Evolutionary conservation across 1,284 basidiomycete species (phyloP).

Genomic region (Melampsora americana): DNA sequence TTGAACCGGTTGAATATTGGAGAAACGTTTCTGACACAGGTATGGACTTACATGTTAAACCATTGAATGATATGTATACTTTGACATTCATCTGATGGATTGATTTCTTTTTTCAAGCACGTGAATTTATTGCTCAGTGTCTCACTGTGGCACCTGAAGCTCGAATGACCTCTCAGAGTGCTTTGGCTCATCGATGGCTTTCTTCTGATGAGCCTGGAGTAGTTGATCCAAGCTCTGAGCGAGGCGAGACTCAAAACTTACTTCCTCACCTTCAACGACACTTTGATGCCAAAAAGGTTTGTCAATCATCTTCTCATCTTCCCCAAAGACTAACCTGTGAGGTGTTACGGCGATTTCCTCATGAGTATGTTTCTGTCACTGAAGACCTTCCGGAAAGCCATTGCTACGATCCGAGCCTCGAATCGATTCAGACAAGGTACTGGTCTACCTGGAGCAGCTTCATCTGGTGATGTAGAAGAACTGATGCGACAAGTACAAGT

Average conservation of each 20-base stretch:
- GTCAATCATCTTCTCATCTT: not conserved
- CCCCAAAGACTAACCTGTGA: not conserved
- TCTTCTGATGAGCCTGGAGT: slow-evolving; percentile 49
- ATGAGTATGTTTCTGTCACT: not conserved
- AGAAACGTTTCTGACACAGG: slow-evolving; percentile 51
- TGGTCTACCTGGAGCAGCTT: slow-evolving; percentile 8
- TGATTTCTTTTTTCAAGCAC: slow-evolving; percentile 60
- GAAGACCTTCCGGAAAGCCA: slow-evolving; percentile 41
- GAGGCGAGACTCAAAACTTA: slow-evolving; percentile 41
- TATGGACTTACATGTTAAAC: too few species aligned
- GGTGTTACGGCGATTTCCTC: not conserved
- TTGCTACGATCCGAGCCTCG: slow-evolving; percentile 35
- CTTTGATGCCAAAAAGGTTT: slow-evolving; percentile 42
- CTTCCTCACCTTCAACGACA: slow-evolving; percentile 39
- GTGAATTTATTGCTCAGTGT: slow-evolving; percentile 74
- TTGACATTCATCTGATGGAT: not conserved
- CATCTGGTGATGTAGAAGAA: slow-evolving; percentile 18
- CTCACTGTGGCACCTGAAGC: slow-evolving; percentile 74
- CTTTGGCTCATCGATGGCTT: slow-evolving; percentile 76
- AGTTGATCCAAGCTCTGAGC: slow-evolving; percentile 54
- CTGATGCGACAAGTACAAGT: slow-evolving; percentile 32
- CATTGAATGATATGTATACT: slow-evolving; percentile 1
- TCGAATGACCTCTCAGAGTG: slow-evolving; percentile 71
- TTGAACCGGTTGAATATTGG: slow-evolving; percentile 65
- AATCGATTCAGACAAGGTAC: slow-evolving; percentile 38